Percentiles rank a stretch among this genome's conserved stretches.
Conservation (phyloP, 805 yeast species). For the Jamesozyma piceae region DNA sequence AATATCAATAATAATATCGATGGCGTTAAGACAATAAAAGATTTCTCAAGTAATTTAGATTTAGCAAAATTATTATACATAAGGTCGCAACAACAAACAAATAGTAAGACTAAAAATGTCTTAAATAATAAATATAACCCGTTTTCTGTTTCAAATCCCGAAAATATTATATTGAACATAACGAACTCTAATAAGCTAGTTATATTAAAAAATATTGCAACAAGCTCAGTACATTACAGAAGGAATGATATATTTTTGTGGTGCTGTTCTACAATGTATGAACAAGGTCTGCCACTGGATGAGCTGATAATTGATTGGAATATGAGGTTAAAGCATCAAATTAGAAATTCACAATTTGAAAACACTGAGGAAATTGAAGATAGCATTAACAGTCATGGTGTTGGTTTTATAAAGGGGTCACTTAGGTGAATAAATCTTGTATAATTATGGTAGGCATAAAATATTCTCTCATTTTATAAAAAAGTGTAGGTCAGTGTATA, state of each 20-base stretch:
- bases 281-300: constrained; percentile 14
- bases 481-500: background rate
- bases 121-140: constrained; percentile 12
- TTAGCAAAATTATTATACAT: constrained; percentile 17
- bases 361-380: constrained; percentile 4
- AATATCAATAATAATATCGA: background rate
- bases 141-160: constrained; percentile 14
- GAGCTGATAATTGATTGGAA: constrained; percentile 25
- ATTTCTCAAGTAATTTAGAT: constrained; percentile 9
- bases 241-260: constrained; percentile 20
- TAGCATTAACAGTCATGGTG: constrained; percentile 4
- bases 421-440: constrained; percentile 2
- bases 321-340: constrained; percentile 13
- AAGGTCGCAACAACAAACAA: constrained; percentile 4
- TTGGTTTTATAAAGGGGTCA: constrained; percentile 6
- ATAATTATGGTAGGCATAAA: no score
- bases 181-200: constrained; percentile 14
- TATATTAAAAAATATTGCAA: constrained; percentile 22
- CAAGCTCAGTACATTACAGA: constrained; percentile 10
- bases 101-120: background rate
- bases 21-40: background rate
- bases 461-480: background rate
- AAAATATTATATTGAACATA: constrained; percentile 12
- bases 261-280: constrained; percentile 20
- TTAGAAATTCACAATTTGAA: constrained; percentile 9